phyloP scores from a whole-genome alignment of 768 basidiomycete species.

The Favolaschia claudopus region DNA sequence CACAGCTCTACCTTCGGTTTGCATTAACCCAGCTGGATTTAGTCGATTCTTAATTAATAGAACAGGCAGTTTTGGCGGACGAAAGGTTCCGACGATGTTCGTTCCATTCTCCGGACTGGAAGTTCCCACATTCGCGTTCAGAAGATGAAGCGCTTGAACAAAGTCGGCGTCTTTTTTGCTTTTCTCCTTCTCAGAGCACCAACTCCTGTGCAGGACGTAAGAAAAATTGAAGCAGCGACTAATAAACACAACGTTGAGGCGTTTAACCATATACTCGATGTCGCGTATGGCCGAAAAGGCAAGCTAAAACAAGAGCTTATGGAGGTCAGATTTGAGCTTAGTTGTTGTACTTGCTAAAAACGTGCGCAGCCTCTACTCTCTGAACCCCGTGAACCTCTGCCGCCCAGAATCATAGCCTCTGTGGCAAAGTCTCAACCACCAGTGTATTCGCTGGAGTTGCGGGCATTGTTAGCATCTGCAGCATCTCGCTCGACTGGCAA shows the following conservation, averaged over 20 bases:
- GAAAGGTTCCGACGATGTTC: constrained; percentile 65
- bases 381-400: constrained; percentile 49
- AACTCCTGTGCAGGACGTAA: constrained; percentile 54
- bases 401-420: constrained; percentile 57
- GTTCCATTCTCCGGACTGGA: constrained; percentile 49
- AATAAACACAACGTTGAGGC: constrained; percentile 57
- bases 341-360: neutral
- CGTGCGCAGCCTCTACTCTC: constrained; percentile 60
- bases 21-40: neutral
- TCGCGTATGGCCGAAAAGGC: constrained; percentile 82
- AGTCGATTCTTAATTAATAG: neutral
- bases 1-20: constrained; percentile 53
- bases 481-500: constrained; percentile 55
- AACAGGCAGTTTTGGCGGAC: constrained; percentile 70
- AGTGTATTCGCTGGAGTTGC: constrained; percentile 66
- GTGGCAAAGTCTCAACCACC: constrained; percentile 69
- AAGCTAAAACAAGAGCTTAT: constrained; percentile 74
- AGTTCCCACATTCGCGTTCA: constrained; percentile 37
- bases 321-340: constrained; percentile 52
- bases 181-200: neutral
- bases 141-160: constrained; percentile 58
- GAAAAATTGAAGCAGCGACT: constrained; percentile 59
- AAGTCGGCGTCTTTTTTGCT: constrained; percentile 45
- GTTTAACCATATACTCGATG: constrained; percentile 65
- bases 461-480: constrained; percentile 64